Conservation (phyloP, 1,139 yeast species). For the Barnettozyma hawaiiensis region DNA sequence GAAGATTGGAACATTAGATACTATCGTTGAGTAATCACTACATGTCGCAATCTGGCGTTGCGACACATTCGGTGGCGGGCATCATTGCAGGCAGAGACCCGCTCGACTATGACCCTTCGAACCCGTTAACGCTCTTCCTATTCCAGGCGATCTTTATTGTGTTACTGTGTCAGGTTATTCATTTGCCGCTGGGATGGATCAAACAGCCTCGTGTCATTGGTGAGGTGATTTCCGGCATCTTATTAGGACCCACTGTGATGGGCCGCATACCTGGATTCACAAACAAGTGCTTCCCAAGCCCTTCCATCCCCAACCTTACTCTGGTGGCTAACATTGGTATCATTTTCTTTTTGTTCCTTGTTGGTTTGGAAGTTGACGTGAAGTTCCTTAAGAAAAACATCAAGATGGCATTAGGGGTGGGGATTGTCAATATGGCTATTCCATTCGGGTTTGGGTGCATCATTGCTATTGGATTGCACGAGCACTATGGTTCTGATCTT, state of each 20-base stretch:
- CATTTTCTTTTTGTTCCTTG: slow-evolving; percentile 64
- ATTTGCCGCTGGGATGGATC: slow-evolving; percentile 51
- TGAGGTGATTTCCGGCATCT: slow-evolving; percentile 69
- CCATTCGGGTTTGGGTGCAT: slow-evolving; percentile 78
- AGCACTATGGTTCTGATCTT: slow-evolving; percentile 42
- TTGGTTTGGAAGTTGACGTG: slow-evolving; percentile 74
- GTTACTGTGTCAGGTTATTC: slow-evolving; percentile 47
- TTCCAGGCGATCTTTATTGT: slow-evolving; percentile 57
- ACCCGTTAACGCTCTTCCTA: slow-evolving; percentile 56
- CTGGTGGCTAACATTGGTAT: slow-evolving; percentile 69
- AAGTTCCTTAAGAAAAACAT: slow-evolving; percentile 54
- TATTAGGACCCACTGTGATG: slow-evolving; percentile 63
- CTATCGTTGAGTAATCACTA: background rate
- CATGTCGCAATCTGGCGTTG: background rate
- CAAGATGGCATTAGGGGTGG: slow-evolving; percentile 59
- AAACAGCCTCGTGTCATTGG: slow-evolving; percentile 76
- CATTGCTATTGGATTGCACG: slow-evolving; percentile 59
- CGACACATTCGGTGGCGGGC: slow-evolving; percentile 43
- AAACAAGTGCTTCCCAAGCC: slow-evolving; percentile 53
- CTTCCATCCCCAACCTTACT: slow-evolving; percentile 56
- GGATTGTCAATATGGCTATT: slow-evolving; percentile 61
- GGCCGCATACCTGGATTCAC: slow-evolving; percentile 69
- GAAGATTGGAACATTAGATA: too few relatives aligned
- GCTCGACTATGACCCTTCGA: slow-evolving; percentile 45
- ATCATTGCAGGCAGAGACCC: slow-evolving; percentile 69